Conservation (phyloP, 2,329 filamentous ascomycete species). For the Metarhizium sp. region DNA sequence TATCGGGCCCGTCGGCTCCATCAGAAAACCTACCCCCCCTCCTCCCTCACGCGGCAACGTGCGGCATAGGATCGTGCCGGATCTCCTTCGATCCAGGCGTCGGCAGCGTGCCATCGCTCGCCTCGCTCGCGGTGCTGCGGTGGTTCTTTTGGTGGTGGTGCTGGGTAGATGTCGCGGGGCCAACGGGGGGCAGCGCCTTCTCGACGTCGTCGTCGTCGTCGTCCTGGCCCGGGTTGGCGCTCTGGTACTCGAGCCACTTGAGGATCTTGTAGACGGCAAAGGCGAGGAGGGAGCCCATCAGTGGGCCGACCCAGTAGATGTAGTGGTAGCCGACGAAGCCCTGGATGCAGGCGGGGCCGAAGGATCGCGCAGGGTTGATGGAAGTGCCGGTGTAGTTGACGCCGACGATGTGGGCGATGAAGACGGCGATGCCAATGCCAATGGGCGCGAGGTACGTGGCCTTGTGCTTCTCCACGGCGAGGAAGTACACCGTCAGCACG, state of each 20-base stretch:
- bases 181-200: constrained; percentile 1
- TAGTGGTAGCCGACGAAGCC: constrained; percentile 38
- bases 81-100: background rate
- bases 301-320: constrained; percentile 47
- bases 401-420: constrained; percentile 43
- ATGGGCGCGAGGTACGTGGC: constrained; percentile 63
- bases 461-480: constrained; percentile 65
- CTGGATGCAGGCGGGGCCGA: constrained; percentile 37
- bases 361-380: constrained; percentile 41
- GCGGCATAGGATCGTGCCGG: background rate
- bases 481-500: constrained; percentile 57
- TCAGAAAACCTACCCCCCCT: background rate
- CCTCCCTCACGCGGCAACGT: background rate
- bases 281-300: constrained; percentile 38
- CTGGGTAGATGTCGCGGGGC: background rate
- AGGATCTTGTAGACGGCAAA: constrained; percentile 40
- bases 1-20: background rate
- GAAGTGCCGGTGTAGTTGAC: constrained; percentile 38
- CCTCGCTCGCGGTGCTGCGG: background rate
- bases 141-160: background rate
- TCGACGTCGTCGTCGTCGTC: constrained; percentile 22
- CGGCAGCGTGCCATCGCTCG: constrained; percentile 1
- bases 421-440: constrained; percentile 62
- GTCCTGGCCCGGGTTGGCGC: constrained; percentile 40
- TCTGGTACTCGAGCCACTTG: constrained; percentile 42